phyloP scores from a whole-genome alignment of 176 grass and related monocot genomes.

The Pharus latifolius region DNA sequence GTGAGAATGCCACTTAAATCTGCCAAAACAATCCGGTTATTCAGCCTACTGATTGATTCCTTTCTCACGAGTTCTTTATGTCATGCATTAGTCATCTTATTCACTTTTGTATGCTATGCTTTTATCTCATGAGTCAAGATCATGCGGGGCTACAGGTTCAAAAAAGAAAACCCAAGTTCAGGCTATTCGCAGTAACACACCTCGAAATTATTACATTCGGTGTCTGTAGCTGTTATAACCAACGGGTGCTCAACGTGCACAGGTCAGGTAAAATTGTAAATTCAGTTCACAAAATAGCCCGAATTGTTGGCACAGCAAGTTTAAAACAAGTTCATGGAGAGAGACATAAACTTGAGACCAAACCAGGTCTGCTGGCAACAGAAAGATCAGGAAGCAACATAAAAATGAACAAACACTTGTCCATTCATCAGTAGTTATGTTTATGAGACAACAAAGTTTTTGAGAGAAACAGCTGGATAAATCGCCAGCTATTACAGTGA shows the following conservation, averaged over 20 bases:
- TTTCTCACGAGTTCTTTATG: too few species aligned
- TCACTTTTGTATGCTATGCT: too few species aligned
- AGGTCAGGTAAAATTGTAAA: not conserved
- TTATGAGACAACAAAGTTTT: not conserved
- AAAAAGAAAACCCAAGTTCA: too few species aligned
- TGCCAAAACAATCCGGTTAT: too few species aligned
- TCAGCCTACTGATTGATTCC: too few species aligned
- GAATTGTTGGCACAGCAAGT: not conserved
- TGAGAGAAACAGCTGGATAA: not conserved
- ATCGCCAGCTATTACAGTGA: not conserved
- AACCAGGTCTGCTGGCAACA: not conserved
- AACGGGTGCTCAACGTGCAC: not conserved
- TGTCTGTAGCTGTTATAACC: not conserved
- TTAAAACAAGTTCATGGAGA: not conserved
- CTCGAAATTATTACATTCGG: not conserved
- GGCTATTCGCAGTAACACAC: not conserved
- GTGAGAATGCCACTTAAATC: too few species aligned
- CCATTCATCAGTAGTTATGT: not conserved
- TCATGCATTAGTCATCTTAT: too few species aligned
- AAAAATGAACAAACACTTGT: not conserved
- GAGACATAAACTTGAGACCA: too few species aligned
- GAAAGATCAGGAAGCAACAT: not conserved
- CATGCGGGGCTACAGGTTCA: too few species aligned
- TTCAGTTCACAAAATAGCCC: not conserved
- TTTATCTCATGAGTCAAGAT: too few species aligned